Evolutionary conservation across 2,329 filamentous ascomycete species (phyloP).

Genomic region (Diaporthe sp.): DNA sequence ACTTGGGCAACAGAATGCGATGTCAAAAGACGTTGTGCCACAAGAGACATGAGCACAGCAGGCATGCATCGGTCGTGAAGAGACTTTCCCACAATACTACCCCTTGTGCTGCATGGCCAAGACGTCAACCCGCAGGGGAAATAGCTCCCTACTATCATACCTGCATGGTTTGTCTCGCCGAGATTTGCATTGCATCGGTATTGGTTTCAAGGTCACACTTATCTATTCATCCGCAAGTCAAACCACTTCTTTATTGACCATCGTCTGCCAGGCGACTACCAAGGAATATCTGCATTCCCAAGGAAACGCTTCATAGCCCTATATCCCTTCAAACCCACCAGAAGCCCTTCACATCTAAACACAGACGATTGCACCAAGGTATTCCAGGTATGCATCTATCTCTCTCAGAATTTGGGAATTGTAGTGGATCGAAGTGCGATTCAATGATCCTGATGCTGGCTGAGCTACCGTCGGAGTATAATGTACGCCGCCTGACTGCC

Average conservation of each 20-base stretch:
- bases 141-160: too few relatives aligned
- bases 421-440: background rate
- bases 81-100: background rate
- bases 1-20: background rate
- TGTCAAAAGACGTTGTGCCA: background rate
- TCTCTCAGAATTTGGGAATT: background rate
- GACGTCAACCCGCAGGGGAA: too few relatives aligned
- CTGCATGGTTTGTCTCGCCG: background rate
- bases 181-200: background rate
- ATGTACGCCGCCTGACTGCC: background rate
- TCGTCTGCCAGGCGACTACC: background rate
- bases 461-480: background rate
- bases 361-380: background rate
- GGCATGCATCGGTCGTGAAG: background rate
- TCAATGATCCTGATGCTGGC: background rate
- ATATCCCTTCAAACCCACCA: background rate
- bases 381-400: background rate
- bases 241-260: background rate
- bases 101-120: background rate
- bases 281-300: too few relatives aligned
- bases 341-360: background rate
- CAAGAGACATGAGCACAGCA: background rate
- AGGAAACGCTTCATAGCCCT: background rate
- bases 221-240: background rate
- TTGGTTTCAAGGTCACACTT: background rate